Conservation (phyloP, 441 rosid genomes). For the Geranium incanum region DNA sequence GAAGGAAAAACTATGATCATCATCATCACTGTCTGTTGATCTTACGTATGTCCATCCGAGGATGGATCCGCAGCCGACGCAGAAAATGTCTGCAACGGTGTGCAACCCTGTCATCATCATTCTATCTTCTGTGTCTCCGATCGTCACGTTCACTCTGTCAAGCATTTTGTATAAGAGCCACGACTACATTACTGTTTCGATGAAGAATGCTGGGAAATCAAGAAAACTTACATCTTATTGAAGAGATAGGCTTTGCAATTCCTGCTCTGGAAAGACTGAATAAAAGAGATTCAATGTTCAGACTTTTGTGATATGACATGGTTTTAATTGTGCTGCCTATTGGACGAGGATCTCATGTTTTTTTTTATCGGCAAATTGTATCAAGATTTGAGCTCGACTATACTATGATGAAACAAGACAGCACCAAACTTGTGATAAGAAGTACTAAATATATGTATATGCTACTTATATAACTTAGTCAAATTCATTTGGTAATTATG, state of each 20-base stretch:
- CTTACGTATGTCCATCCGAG: constrained; percentile 98
- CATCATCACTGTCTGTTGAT: constrained; percentile 14
- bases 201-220: constrained; percentile 22
- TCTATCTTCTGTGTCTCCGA: constrained; percentile 74
- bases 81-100: constrained; percentile 82
- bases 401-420: no score
- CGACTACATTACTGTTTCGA: not conserved
- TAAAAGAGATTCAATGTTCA: no score
- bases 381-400: no score
- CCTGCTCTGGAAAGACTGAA: constrained; percentile 67
- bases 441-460: no score
- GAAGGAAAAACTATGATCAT: constrained; percentile 18
- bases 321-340: no score
- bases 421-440: no score
- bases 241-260: constrained; percentile 99
- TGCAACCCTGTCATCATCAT: constrained; percentile 84
- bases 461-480: no score
- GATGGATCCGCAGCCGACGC: constrained; percentile 88
- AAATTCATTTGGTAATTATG: no score
- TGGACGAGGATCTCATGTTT: no score
- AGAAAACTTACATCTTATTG: constrained; percentile 88
- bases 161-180: constrained; percentile 12
- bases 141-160: constrained; percentile 65
- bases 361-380: no score
- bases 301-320: no score